Percentiles rank a stretch among this genome's conserved stretches.
Evolutionary conservation across 768 basidiomycete genomes (phyloP).

Genomic region (Cubamyces lactineus): DNA sequence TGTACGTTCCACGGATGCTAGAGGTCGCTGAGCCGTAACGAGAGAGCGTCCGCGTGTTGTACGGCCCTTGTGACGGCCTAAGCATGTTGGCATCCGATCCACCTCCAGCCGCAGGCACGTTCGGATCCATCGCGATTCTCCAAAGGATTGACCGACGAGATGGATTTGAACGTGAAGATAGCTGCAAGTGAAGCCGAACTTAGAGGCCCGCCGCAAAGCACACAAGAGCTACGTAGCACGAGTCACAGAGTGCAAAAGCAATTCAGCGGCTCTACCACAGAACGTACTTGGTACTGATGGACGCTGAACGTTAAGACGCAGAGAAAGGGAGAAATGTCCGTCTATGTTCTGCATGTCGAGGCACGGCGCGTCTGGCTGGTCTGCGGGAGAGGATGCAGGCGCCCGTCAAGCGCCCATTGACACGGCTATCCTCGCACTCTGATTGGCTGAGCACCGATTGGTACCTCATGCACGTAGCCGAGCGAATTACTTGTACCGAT

Average conservation of each 20-base stretch:
- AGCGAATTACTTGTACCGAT: no score
- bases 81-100: conserved; percentile 1
- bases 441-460: not conserved
- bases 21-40: conserved; percentile 22
- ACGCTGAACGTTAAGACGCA: no score
- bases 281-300: no score
- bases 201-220: no score
- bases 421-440: not conserved
- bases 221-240: no score
- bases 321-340: no score
- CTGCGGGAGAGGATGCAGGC: not conserved
- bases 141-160: not conserved
- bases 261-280: no score
- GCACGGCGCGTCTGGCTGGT: no score
- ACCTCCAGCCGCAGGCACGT: not conserved
- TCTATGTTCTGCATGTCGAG: no score
- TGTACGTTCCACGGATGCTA: conserved; percentile 15
- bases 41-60: conserved; percentile 17
- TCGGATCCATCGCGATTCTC: not conserved
- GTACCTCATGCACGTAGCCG: no score
- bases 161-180: not conserved
- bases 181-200: not conserved
- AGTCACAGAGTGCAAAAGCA: no score
- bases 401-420: not conserved
- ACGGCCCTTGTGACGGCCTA: no score